Evolutionary conservation across 2,329 filamentous ascomycete genomes (phyloP).

Genomic region (Cladosporium velox): DNA sequence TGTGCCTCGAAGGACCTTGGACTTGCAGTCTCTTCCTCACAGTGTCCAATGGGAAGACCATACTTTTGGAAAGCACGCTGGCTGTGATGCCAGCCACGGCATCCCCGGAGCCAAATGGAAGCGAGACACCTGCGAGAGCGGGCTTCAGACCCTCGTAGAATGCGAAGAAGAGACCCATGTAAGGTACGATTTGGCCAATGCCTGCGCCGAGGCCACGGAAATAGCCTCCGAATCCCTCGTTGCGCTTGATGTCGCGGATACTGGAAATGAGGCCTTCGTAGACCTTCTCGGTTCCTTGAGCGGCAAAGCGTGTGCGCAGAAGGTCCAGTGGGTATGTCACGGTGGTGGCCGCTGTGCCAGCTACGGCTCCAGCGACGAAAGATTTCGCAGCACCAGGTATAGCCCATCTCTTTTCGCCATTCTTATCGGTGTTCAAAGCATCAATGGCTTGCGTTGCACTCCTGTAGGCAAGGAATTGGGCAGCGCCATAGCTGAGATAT

Average conservation of each 20-base stretch:
- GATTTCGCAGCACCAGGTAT: constrained; percentile 71
- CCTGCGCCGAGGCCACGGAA: constrained; percentile 84
- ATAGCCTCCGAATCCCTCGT: constrained; percentile 78
- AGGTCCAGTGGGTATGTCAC: constrained; percentile 91
- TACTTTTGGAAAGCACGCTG: constrained; percentile 80
- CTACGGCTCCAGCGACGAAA: constrained; percentile 80
- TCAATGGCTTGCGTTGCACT: constrained; percentile 66
- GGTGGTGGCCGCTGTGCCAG: constrained; percentile 79
- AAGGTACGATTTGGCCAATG: constrained; percentile 85
- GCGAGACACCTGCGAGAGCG: constrained; percentile 48
- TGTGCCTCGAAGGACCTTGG: constrained; percentile 78
- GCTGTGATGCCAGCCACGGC: constrained; percentile 79
- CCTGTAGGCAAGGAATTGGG: constrained; percentile 89
- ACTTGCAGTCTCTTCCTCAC: constrained; percentile 93
- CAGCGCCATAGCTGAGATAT: constrained; percentile 86
- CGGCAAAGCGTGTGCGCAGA: constrained; percentile 92
- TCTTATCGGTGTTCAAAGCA: neutral
- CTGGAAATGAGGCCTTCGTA: constrained; percentile 72
- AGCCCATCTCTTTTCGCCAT: constrained; percentile 12
- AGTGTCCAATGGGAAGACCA: constrained; percentile 88
- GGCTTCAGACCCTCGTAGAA: constrained; percentile 74
- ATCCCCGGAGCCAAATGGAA: constrained; percentile 71
- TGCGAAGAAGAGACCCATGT: constrained; percentile 96
- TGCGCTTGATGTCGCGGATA: constrained; percentile 68
- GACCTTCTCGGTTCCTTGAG: constrained; percentile 79